Conservation (phyloP, 805 yeast species). For the Pichia rugopelliculosa region DNA sequence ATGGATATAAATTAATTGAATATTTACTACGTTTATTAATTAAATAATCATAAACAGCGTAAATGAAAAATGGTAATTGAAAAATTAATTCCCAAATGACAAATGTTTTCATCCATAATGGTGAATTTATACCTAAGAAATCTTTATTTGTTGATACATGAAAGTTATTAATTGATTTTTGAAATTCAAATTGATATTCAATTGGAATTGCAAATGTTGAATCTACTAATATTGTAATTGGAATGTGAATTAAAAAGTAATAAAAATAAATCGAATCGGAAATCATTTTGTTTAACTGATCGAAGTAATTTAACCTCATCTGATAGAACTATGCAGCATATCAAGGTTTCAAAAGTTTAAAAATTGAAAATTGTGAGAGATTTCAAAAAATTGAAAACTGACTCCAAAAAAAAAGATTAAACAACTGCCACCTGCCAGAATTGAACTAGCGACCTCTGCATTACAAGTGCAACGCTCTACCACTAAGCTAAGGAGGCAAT, state of each 20-base stretch:
- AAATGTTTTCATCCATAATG: conserved; percentile 62
- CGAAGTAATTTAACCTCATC: neutral
- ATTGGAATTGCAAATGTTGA: conserved; percentile 61
- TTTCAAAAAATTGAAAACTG: neutral
- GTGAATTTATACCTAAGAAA: conserved; percentile 46
- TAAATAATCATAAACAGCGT: conserved; percentile 30
- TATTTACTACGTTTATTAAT: conserved; percentile 12
- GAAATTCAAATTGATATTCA: conserved; percentile 39
- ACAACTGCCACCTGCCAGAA: conserved; percentile 71
- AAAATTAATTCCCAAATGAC: conserved; percentile 64
- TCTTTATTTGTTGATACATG: conserved; percentile 68
- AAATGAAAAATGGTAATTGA: conserved; percentile 74
- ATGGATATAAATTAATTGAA: conserved; percentile 19
- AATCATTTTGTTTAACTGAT: conserved; percentile 4
- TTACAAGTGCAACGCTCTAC: conserved; percentile 99
- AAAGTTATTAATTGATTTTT: conserved; percentile 42
- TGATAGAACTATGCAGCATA: neutral
- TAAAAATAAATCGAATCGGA: conserved; percentile 22
- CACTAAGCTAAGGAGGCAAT: conserved; percentile 95
- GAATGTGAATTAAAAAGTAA: conserved; percentile 52
- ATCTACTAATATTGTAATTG: conserved; percentile 71
- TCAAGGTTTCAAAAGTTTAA: neutral
- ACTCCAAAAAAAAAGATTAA: conserved; percentile 13
- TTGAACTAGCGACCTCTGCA: conserved; percentile 95
- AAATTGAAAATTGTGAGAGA: too few relatives aligned